phyloP scores from a whole-genome alignment of 106 monocot species.

The Hemerocallis citrina region DNA sequence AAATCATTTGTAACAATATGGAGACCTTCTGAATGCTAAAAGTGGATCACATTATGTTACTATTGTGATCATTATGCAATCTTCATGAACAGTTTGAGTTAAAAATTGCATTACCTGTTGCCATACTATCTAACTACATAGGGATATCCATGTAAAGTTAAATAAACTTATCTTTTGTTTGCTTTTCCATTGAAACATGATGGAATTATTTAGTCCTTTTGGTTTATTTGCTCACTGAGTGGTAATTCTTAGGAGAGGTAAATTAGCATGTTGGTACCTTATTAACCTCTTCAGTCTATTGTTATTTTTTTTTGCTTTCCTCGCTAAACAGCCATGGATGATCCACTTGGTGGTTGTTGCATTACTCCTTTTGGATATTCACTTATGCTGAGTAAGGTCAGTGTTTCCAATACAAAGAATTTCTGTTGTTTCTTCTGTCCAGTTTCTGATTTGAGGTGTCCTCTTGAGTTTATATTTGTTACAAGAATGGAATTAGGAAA shows the following conservation, averaged over 20 bases:
- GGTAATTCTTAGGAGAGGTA: background rate
- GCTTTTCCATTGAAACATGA: background rate
- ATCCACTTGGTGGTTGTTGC: constrained; percentile 90
- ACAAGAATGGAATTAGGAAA: background rate
- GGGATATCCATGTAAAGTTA: background rate
- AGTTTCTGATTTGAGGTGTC: background rate
- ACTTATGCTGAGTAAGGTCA: constrained; percentile 66
- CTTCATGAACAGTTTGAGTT: background rate
- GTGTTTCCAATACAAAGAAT: background rate
- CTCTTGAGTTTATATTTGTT: background rate
- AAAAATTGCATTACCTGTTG: background rate
- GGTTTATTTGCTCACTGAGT: background rate
- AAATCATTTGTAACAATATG: no score
- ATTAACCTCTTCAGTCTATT: background rate
- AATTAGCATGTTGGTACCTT: background rate
- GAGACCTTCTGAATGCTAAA: no score
- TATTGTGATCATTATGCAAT: background rate
- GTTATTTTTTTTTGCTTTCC: constrained; percentile 1
- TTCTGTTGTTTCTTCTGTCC: background rate
- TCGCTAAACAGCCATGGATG: constrained; percentile 51
- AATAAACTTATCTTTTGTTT: background rate
- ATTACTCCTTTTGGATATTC: constrained; percentile 89
- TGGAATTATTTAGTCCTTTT: background rate
- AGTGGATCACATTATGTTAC: background rate
- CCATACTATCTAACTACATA: background rate